Percentiles rank a stretch among this genome's conserved stretches.
phyloP scores from a whole-genome alignment of 1,139 yeast species.

The Yamadazyma mexicana region DNA sequence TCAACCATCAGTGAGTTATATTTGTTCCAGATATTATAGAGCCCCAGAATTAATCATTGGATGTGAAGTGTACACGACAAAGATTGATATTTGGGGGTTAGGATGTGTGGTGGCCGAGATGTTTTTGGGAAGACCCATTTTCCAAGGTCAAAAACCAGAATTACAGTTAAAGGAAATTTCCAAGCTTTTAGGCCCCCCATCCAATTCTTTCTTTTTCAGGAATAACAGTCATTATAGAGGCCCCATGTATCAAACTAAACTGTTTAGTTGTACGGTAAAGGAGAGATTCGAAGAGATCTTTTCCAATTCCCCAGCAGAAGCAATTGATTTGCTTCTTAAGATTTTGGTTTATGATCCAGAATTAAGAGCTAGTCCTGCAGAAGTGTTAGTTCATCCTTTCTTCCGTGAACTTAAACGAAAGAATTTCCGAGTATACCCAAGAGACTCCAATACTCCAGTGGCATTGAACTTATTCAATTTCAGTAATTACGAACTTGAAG shows the following conservation, averaged over 20 bases:
- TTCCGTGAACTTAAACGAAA: slow-evolving; percentile 65
- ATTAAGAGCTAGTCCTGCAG: slow-evolving; percentile 61
- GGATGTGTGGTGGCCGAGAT: slow-evolving; percentile 87
- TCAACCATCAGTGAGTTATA: slow-evolving; percentile 94
- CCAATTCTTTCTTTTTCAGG: slow-evolving; percentile 69
- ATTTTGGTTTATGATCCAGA: slow-evolving; percentile 76
- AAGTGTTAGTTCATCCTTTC: slow-evolving; percentile 69
- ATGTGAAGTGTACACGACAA: slow-evolving; percentile 71
- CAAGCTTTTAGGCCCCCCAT: slow-evolving; percentile 74
- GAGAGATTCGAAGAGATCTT: slow-evolving; percentile 70
- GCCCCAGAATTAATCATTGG: slow-evolving; percentile 90
- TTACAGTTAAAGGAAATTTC: slow-evolving; percentile 76
- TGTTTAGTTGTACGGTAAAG: slow-evolving; percentile 60
- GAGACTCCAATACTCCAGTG: slow-evolving; percentile 46
- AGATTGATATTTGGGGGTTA: slow-evolving; percentile 82
- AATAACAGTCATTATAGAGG: slow-evolving; percentile 76
- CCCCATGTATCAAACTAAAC: slow-evolving; percentile 66
- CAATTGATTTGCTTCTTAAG: slow-evolving; percentile 67
- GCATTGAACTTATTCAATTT: slow-evolving; percentile 51
- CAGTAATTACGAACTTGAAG: slow-evolving; percentile 52
- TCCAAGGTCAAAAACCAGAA: slow-evolving; percentile 77
- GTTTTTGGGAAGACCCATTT: slow-evolving; percentile 78
- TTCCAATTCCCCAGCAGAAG: slow-evolving; percentile 67
- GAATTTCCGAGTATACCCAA: slow-evolving; percentile 59
- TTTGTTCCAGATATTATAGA: slow-evolving; percentile 93